Percentiles rank a stretch among this genome's conserved stretches.
Evolutionary conservation across 1,284 basidiomycete species (phyloP).

Genomic region (Puccinia hordei): DNA sequence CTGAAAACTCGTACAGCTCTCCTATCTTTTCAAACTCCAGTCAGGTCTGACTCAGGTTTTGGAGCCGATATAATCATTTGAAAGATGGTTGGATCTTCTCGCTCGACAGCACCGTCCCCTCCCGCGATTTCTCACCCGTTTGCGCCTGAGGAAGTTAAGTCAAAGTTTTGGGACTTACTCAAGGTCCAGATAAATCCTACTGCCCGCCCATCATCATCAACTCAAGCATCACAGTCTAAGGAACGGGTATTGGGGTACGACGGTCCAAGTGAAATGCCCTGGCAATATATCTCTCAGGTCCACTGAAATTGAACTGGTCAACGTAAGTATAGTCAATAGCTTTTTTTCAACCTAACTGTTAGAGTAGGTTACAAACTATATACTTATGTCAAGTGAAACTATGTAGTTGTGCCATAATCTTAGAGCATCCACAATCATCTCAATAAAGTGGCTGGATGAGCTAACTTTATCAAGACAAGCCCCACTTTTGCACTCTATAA

Average conservation of each 20-base stretch:
- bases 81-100: not conserved
- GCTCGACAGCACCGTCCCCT: constrained; percentile 4
- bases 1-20: too few relatives aligned
- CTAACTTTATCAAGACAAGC: too few relatives aligned
- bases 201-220: not conserved
- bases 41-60: not conserved
- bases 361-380: too few relatives aligned
- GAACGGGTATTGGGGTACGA: constrained; percentile 34
- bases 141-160: constrained; percentile 41
- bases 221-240: constrained; percentile 13
- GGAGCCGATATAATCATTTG: not conserved
- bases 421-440: too few relatives aligned
- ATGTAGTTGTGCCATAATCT: too few relatives aligned
- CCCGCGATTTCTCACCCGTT: constrained; percentile 34
- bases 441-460: too few relatives aligned
- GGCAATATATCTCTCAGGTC: constrained; percentile 14
- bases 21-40: not conserved
- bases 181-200: constrained; percentile 26
- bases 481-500: too few relatives aligned
- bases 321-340: constrained; percentile 16
- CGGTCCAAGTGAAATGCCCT: constrained; percentile 38
- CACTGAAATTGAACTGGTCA: constrained; percentile 38
- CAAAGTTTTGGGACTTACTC: constrained; percentile 30
- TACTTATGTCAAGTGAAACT: too few relatives aligned
- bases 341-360: not conserved